These are phyloP conservation scores for Glarea lozoyensis DNA, from an alignment of 495 filamentous ascomycete genomes.

Conservation along the genomic window DNA sequence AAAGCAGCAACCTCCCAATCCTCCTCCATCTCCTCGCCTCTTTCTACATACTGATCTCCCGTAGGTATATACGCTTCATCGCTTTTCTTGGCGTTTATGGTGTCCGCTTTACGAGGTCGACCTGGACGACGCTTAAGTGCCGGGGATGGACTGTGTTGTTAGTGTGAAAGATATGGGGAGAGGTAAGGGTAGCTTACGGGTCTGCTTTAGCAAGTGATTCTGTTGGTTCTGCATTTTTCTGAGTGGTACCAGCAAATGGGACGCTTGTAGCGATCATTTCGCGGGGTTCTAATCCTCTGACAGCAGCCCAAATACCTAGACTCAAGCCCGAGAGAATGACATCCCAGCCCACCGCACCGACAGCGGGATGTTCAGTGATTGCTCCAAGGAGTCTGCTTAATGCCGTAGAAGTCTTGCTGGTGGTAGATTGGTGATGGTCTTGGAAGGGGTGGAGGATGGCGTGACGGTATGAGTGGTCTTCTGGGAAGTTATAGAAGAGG, in stretches of 20 bases:
- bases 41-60: constrained; percentile 18
- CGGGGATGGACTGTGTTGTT: neutral
- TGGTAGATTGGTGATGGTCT: constrained; percentile 28
- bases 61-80: constrained; percentile 13
- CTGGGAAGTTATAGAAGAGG: constrained; percentile 32
- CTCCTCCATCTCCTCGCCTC: constrained; percentile 20
- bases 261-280: constrained; percentile 25
- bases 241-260: neutral
- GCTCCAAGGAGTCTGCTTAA: constrained; percentile 25
- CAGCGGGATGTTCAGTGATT: constrained; percentile 39
- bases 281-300: constrained; percentile 33
- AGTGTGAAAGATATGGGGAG: neutral
- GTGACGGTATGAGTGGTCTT: constrained; percentile 34
- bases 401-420: constrained; percentile 32
- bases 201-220: constrained; percentile 11
- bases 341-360: constrained; percentile 39
- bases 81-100: constrained; percentile 1
- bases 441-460: constrained; percentile 31
- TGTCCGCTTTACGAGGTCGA: neutral
- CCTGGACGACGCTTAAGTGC: neutral
- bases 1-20: constrained; percentile 38
- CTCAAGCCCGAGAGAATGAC: constrained; percentile 40
- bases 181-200: constrained; percentile 1
- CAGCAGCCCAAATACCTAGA: constrained; percentile 43
- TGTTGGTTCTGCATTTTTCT: constrained; percentile 3